phyloP scores from a whole-genome alignment of 139 green algal genomes.

The Coelastrella sp. region DNA sequence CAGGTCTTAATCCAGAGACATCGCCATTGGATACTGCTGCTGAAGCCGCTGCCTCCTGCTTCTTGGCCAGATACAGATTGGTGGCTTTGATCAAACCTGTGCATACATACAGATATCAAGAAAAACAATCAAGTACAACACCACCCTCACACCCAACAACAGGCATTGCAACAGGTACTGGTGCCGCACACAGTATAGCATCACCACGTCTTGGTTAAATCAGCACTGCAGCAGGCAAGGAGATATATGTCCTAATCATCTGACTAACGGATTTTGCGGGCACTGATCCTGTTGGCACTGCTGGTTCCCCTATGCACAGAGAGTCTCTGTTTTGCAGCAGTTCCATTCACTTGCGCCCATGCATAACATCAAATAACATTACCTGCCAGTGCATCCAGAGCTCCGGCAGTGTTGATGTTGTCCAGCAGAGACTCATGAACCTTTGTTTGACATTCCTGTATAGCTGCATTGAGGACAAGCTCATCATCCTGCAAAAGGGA shows the following conservation, averaged over 20 bases:
- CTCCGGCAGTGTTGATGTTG: conserved; percentile 93
- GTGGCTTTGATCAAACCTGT: conserved; percentile 82
- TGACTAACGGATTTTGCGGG: no score
- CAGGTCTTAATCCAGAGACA: conserved; percentile 39
- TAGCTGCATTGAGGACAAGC: conserved; percentile 58
- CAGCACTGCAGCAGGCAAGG: no score
- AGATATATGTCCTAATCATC: no score
- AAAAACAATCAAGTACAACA: neutral
- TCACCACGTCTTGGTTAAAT: no score
- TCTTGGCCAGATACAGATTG: conserved; percentile 89
- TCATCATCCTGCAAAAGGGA: conserved; percentile 81
- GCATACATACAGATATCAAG: neutral
- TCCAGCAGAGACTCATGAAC: conserved; percentile 89
- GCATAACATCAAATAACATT: neutral
- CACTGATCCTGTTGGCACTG: no score
- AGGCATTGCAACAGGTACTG: no score
- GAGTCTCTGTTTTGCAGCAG: no score
- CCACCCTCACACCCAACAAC: no score
- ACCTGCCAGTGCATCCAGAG: conserved; percentile 77
- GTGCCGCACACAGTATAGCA: no score
- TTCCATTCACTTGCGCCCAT: no score
- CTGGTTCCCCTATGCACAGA: no score
- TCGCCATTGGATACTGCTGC: conserved; percentile 23
- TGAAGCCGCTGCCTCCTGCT: conserved; percentile 45
- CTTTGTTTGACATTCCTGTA: conserved; percentile 51